Evolutionary conservation across 805 yeast genomes (phyloP).

Genomic region (Maudiozyma pseudohumilis): DNA sequence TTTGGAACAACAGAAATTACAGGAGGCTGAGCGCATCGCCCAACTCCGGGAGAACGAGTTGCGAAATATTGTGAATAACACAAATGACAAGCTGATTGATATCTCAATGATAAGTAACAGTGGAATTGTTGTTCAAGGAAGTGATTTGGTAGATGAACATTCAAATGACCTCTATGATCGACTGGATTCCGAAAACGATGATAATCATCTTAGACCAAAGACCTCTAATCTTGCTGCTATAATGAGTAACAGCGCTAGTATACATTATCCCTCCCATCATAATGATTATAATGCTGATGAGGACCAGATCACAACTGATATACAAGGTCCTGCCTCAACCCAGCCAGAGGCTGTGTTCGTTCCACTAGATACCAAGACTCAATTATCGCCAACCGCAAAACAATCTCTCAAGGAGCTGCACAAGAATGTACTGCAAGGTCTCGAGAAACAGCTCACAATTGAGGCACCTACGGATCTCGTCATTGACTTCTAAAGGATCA

Average conservation of each 20-base stretch:
- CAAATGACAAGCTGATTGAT: conserved; percentile 28
- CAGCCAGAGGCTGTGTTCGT: conserved; percentile 17
- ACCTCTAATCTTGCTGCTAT: conserved; percentile 3
- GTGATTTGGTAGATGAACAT: conserved; percentile 28
- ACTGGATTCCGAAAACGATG: not conserved
- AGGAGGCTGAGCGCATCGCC: conserved; percentile 19
- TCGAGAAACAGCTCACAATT: conserved; percentile 14
- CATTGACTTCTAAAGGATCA: conserved; percentile 9
- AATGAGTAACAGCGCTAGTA: conserved; percentile 3
- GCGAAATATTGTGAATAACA: conserved; percentile 24
- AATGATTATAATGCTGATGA: conserved; percentile 1
- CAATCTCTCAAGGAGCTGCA: conserved; percentile 8
- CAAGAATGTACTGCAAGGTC: conserved; percentile 7
- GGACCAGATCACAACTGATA: conserved; percentile 1
- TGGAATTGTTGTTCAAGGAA: conserved; percentile 24
- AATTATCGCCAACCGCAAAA: conserved; percentile 8
- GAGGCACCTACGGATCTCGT: conserved; percentile 12
- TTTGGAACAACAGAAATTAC: conserved; percentile 15
- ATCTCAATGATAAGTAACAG: conserved; percentile 30
- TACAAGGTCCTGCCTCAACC: not conserved
- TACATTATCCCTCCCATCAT: too few species aligned
- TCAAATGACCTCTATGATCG: conserved; percentile 9
- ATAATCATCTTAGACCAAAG: not conserved
- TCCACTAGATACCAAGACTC: conserved; percentile 8
- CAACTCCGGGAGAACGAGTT: conserved; percentile 22